phyloP scores from a whole-genome alignment of 202 grass and related monocot genomes.

The Setaria italica region DNA sequence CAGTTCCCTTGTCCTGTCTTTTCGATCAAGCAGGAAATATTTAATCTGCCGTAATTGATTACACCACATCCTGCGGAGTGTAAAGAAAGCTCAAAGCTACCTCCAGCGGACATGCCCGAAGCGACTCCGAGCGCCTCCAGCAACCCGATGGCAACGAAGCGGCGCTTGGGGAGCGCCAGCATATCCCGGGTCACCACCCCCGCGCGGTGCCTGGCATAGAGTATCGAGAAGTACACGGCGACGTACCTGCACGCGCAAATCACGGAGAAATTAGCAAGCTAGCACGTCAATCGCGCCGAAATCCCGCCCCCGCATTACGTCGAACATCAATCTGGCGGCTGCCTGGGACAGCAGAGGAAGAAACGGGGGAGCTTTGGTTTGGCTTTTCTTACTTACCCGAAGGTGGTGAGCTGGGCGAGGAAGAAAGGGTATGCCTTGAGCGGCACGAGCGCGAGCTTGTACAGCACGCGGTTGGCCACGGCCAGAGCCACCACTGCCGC shows the following conservation, averaged over 20 bases:
- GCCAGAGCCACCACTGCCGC: constrained; percentile 68
- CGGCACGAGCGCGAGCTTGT: constrained; percentile 78
- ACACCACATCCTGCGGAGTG: not conserved
- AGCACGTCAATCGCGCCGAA: not conserved
- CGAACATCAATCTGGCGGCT: constrained; percentile 35
- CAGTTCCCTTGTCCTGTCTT: not conserved
- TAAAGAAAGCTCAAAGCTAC: constrained; percentile 29
- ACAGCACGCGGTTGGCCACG: constrained; percentile 80
- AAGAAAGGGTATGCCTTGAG: constrained; percentile 90
- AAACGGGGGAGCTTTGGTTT: not conserved
- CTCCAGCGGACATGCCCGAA: constrained; percentile 84
- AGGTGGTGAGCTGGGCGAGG: constrained; percentile 86
- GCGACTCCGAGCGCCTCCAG: constrained; percentile 87
- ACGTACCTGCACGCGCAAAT: constrained; percentile 61
- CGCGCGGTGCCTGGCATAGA: constrained; percentile 62
- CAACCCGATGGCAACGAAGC: constrained; percentile 74
- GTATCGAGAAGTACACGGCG: constrained; percentile 79
- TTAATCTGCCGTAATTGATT: not conserved
- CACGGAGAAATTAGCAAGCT: not conserved
- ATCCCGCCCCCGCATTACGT: constrained; percentile 34
- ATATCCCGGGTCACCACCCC: constrained; percentile 76
- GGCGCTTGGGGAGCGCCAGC: constrained; percentile 76
- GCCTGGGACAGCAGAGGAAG: not conserved
- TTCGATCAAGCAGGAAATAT: not conserved
- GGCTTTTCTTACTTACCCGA: constrained; percentile 51